Base-by-base conservation (phyloP, 73 alveolate genomes). In the Stentor roeselii region DNA sequence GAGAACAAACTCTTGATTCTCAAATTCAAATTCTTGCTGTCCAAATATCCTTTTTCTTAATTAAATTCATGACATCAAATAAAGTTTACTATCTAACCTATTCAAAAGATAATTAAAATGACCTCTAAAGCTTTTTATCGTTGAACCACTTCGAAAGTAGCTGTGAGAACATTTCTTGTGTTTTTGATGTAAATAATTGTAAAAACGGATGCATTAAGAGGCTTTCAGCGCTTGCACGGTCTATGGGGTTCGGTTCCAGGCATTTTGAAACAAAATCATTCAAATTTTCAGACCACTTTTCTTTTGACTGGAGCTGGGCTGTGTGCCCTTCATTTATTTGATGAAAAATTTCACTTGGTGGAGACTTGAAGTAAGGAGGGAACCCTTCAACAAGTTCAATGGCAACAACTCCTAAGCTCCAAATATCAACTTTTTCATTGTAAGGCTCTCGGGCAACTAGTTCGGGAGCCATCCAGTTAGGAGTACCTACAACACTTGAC, bases 391-490 rank as follows among this genome's bases (percentile, higher is more conserved):
- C 92, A 11, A 90, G 82, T 86, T 90, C 95, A 38, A 90, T 82
- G n/a, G 94, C 88, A 15, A 93, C 84, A 39, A 94, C 90, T 3
- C 98, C 98, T 75, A 94, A 60, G 42, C 93, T 77, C 97, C 97
- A 94, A 37, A 93, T 76, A 86, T 94, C 98, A 11, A 92, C 94
- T 84, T 94, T 94, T 61, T 84, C 90, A 41, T 86, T 94, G 87
- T 94, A 92, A 59, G 82, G 83, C 39, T 83, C 21, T 59, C 86
- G 88, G 59, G 60, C 75, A 3, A 91, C 95, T 0, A 92, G 89
- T 93, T 94, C 98, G 36, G 98, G 98, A 30, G 98, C 97, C 97
- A 94, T 94, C 90, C 93, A 94, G 42, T 92, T 86, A 60, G 95
- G 80, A 38, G 96, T 94, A 0, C 98, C 98, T 32, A 90, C 80